These are phyloP conservation scores for Fusarium papillatum DNA, from an alignment of 2,329 filamentous ascomycete genomes.

Conservation along the genomic window DNA sequence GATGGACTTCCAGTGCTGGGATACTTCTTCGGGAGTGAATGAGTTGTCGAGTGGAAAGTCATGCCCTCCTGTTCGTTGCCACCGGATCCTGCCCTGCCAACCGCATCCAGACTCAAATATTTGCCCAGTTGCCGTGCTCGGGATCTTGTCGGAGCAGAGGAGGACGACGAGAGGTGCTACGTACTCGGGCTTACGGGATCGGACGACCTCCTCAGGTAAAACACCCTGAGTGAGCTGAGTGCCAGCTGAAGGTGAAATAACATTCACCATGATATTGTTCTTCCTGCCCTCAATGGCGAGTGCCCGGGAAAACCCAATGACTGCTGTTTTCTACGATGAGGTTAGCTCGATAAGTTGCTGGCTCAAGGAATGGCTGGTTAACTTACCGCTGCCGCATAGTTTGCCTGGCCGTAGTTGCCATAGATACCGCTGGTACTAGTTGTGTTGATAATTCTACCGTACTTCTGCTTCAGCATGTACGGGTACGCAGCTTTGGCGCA, in stretches of 20 bases:
- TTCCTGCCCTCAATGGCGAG: constrained; percentile 94
- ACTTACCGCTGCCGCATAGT: constrained; percentile 90
- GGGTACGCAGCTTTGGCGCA: constrained; percentile 98
- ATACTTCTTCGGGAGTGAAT: no score
- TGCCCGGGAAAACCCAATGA: constrained; percentile 94
- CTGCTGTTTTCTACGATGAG: constrained; percentile 81
- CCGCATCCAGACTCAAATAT: constrained; percentile 96
- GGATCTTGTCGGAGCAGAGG: constrained; percentile 87
- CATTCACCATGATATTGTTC: constrained; percentile 99
- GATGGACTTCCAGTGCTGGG: no score
- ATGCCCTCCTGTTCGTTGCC: no score
- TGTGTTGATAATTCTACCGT: constrained; percentile 96
- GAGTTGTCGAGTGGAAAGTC: no score
- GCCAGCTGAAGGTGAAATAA: constrained; percentile 96
- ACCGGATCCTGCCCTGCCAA: constrained; percentile 66
- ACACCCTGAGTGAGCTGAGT: constrained; percentile 95
- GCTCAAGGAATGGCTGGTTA: no score
- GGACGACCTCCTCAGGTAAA: constrained; percentile 96
- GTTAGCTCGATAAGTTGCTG: constrained; percentile 30
- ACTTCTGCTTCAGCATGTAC: constrained; percentile 98
- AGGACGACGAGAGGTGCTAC: constrained; percentile 93
- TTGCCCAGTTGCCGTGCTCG: constrained; percentile 79
- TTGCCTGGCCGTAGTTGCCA: constrained; percentile 98
- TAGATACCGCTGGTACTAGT: constrained; percentile 98
- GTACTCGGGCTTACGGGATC: constrained; percentile 99